Evolutionary conservation across 1,284 basidiomycete genomes (phyloP).

Genomic region (Heterobasidion annosum): DNA sequence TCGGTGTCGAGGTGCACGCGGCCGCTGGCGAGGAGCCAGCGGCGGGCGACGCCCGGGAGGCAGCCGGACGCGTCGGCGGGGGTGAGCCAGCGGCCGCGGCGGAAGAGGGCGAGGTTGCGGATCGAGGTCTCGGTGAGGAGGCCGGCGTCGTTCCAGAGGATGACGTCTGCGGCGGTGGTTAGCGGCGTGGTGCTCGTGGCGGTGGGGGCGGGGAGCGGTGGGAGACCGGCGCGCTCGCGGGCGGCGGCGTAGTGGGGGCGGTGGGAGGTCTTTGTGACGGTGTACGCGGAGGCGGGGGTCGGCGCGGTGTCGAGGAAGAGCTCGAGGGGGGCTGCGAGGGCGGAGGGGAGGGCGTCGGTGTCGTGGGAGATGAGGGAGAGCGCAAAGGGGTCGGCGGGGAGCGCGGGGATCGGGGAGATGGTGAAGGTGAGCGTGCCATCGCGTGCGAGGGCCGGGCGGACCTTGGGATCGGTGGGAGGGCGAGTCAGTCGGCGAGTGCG

Average conservation of each 20-base stretch:
- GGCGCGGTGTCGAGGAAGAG: constrained; percentile 45
- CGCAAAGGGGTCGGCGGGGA: constrained; percentile 24
- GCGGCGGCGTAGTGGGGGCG: constrained; percentile 52
- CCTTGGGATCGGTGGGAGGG: constrained; percentile 22
- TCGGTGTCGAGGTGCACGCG: constrained; percentile 37
- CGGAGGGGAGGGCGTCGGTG: constrained; percentile 7
- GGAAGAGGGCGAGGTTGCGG: constrained; percentile 60
- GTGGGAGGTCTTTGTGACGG: constrained; percentile 60
- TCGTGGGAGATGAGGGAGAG: constrained; percentile 12
- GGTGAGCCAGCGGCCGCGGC: constrained; percentile 50
- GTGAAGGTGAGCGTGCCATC: constrained; percentile 35
- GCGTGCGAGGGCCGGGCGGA: constrained; percentile 45
- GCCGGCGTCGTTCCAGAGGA: constrained; percentile 47
- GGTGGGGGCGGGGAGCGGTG: constrained; percentile 14
- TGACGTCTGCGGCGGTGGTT: constrained; percentile 35
- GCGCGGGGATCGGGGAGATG: constrained; percentile 26
- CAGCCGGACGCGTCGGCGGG: constrained; percentile 52
- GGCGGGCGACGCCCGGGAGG: constrained; percentile 57
- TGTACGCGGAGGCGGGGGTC: constrained; percentile 47
- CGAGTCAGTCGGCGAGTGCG: neutral
- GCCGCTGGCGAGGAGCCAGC: constrained; percentile 54
- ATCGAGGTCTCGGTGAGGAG: constrained; percentile 58
- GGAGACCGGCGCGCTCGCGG: constrained; percentile 40
- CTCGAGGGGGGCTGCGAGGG: constrained; percentile 19
- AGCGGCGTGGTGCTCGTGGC: too few species aligned